Percentiles rank a stretch among this genome's conserved stretches.
Conservation (phyloP, 148 eudicot species). For the Tetragonia tetragonoides region DNA sequence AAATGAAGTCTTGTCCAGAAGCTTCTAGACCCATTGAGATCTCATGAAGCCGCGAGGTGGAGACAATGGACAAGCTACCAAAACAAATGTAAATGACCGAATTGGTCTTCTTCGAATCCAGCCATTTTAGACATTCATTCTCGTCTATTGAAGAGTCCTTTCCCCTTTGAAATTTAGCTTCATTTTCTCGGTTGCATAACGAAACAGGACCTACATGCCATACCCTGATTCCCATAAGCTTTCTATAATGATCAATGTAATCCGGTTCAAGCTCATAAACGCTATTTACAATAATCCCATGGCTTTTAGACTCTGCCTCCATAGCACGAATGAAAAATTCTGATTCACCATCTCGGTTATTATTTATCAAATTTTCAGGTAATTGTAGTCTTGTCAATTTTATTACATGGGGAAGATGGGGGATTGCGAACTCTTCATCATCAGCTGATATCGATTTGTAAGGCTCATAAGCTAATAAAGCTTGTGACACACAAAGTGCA, state of each 20-base stretch:
- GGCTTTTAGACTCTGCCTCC: slow-evolving; percentile 33
- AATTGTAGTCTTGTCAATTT: slow-evolving; percentile 22
- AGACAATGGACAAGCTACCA: slow-evolving; percentile 25
- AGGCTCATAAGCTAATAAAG: slow-evolving; percentile 25
- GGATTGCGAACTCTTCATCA: slow-evolving; percentile 31
- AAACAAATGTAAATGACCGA: slow-evolving; percentile 36
- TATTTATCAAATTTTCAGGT: neutral
- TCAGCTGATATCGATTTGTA: slow-evolving; percentile 14
- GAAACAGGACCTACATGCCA: slow-evolving; percentile 44
- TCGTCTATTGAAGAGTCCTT: slow-evolving; percentile 22
- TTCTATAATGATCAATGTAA: slow-evolving; percentile 20
- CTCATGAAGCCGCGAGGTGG: slow-evolving; percentile 25
- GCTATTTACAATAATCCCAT: slow-evolving; percentile 32
- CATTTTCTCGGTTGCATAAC: slow-evolving; percentile 22
- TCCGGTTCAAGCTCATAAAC: slow-evolving; percentile 31
- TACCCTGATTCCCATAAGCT: slow-evolving; percentile 23
- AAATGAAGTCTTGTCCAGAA: slow-evolving; percentile 29
- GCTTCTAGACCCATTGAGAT: slow-evolving; percentile 33
- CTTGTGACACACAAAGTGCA: slow-evolving; percentile 4
- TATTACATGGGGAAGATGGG: slow-evolving; percentile 32
- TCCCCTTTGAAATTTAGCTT: slow-evolving; percentile 25
- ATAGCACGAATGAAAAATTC: neutral
- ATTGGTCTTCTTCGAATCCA: slow-evolving; percentile 25
- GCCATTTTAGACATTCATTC: slow-evolving; percentile 33
- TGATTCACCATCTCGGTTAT: neutral